Evolutionary conservation across 257 asterid species (phyloP), one percentile per base, ranked within the genome.

Genomic region (Phtheirospermum japonicum): DNA sequence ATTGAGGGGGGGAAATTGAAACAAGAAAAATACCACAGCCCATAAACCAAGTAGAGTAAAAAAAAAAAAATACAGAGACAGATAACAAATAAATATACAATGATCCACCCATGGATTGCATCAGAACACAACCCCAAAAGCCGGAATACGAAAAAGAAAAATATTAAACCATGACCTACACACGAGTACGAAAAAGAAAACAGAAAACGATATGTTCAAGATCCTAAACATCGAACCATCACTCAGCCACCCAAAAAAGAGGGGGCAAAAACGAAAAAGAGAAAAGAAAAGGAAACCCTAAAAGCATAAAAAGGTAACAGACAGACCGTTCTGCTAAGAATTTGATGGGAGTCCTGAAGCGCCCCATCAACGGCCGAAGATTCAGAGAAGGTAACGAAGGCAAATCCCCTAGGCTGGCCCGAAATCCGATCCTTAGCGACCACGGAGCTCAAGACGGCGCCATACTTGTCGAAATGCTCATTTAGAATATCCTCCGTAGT

Each of bases 321-420:
- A 56, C 84, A 17, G 34, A 91, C 98, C 90, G 71, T 83, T 85
- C 98, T 75, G 48, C 80, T 74, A 11, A 76, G 85, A 77, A 92
- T 85, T 50, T 74, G 86, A 80, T 92, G 99, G 19, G 86, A 59
- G 48, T 79, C 86, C 48, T 72, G 77, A 14, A 92, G 91, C 2
- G 95, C 97, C 36, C 79, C 80, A 39, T 83, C 90, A 17, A 80
- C 84, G n/a, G 85, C 80, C 3, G 89, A 69, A 0, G 88, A 63
- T 13, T 92, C 95, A 1, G 93, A 68, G 56, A 88, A 86, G 20
- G 95, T 78, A 57, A 92, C 86, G 61, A 92, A 92, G 55, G 89
- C 97, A 39, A 92, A 92, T 0, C 99, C 99, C 75, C 97, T 82
- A 0, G 95, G 87, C 14, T 57, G 66, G 0, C 96, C 93, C 6